phyloP scores from a whole-genome alignment of 2,329 filamentous ascomycete genomes.

The Coniochaeta hoffmannii region DNA sequence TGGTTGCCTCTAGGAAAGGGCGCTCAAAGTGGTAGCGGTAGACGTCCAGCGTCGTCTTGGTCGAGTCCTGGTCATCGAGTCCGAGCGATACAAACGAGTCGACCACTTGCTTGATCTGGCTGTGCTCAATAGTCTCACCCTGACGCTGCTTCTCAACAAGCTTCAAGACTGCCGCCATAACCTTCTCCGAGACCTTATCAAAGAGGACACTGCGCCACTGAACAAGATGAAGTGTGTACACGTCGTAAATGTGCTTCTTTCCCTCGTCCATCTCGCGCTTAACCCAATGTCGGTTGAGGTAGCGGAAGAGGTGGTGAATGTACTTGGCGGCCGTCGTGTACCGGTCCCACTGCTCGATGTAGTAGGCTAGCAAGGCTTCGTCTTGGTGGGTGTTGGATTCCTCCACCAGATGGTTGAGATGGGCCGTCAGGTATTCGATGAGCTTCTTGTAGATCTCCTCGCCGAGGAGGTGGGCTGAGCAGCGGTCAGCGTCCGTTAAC shows the following conservation, averaged over 20 bases:
- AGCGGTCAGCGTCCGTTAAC: constrained; percentile 2
- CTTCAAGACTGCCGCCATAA: constrained; percentile 92
- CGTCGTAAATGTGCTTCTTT: constrained; percentile 96
- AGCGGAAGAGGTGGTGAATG: constrained; percentile 93
- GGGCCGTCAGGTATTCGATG: constrained; percentile 72
- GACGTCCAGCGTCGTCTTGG: constrained; percentile 90
- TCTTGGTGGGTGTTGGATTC: constrained; percentile 76
- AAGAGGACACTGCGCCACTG: constrained; percentile 95
- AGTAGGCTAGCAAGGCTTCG: constrained; percentile 83
- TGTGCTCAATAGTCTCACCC: constrained; percentile 94
- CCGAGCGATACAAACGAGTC: constrained; percentile 95
- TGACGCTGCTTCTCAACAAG: constrained; percentile 96
- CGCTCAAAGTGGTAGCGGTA: constrained; percentile 89
- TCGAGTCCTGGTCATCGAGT: constrained; percentile 84
- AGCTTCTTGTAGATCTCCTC: constrained; percentile 94
- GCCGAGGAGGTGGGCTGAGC: constrained; percentile 80
- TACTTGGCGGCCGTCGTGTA: constrained; percentile 96
- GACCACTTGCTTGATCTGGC: constrained; percentile 94
- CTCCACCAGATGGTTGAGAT: constrained; percentile 64
- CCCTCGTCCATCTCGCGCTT: constrained; percentile 98
- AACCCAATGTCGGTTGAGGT: constrained; percentile 97
- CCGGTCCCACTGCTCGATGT: constrained; percentile 93
- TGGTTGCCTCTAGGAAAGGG: constrained; percentile 82
- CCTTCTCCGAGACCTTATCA: constrained; percentile 70
- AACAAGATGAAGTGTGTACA: constrained; percentile 93